Conservation (phyloP, 1,284 basidiomycete genomes). For the Ganoderma leucocontextum region DNA sequence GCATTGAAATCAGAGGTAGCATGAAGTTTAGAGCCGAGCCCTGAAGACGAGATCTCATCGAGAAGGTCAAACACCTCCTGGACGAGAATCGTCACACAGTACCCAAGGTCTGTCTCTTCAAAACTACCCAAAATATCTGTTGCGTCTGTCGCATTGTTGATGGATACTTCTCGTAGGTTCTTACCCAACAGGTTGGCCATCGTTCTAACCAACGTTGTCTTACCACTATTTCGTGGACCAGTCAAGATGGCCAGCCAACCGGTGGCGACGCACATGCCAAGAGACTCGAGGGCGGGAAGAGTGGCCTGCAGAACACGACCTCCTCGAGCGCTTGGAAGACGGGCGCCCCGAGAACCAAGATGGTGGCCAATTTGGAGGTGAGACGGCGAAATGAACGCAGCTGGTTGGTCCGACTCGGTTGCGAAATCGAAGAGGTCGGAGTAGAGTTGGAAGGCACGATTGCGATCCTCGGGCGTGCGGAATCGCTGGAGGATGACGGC, state of each 20-base stretch:
- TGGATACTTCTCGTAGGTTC: slow-evolving; percentile 74
- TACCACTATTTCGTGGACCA: slow-evolving; percentile 81
- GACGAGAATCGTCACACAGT: slow-evolving; percentile 50
- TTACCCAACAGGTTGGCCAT: slow-evolving; percentile 81
- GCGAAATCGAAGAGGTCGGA: slow-evolving; percentile 62
- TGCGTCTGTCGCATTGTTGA: slow-evolving; percentile 93
- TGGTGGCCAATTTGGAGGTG: slow-evolving; percentile 80
- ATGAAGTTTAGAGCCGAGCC: slow-evolving; percentile 44
- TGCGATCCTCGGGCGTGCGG: slow-evolving; percentile 74
- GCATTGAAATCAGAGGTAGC: slow-evolving; percentile 18
- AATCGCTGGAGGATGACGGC: slow-evolving; percentile 90
- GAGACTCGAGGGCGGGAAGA: slow-evolving; percentile 76
- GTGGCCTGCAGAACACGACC: slow-evolving; percentile 69
- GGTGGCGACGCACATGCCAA: slow-evolving; percentile 79
- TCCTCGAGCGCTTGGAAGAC: slow-evolving; percentile 48
- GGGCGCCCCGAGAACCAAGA: slow-evolving; percentile 55
- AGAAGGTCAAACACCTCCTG: slow-evolving; percentile 51
- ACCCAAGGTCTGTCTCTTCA: slow-evolving; percentile 81
- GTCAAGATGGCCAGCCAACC: slow-evolving; percentile 92
- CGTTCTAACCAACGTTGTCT: slow-evolving; percentile 79
- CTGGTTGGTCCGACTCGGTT: slow-evolving; percentile 41
- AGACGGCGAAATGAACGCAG: slow-evolving; percentile 60
- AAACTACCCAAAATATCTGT: slow-evolving; percentile 96
- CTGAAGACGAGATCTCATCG: slow-evolving; percentile 50
- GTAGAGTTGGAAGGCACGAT: slow-evolving; percentile 70